A percentile compares a stretch with the other conserved stretches of the same genome.
Conservation (phyloP, 176 grass and related monocot genomes). For the Carex parvula region DNA sequence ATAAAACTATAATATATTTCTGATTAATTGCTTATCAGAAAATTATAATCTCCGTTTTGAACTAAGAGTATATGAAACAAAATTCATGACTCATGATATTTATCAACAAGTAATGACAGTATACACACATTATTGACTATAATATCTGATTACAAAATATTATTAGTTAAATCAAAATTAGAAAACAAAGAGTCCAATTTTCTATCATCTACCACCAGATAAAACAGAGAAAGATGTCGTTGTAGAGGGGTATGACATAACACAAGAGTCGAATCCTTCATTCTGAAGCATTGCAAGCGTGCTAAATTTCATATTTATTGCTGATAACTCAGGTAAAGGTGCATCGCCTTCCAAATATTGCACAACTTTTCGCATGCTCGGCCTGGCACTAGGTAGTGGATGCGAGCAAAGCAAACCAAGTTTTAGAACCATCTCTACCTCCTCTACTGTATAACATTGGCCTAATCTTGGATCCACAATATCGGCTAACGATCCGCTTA, state of each 20-base stretch:
- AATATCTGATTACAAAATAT: neutral
- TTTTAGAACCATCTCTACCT: conserved; percentile 30
- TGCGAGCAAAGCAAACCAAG: conserved; percentile 49
- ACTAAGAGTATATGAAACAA: too few species aligned
- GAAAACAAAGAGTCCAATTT: neutral
- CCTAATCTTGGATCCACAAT: conserved; percentile 30
- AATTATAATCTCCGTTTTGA: too few species aligned
- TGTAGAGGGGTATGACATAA: conserved; percentile 20
- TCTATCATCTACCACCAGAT: conserved; percentile 3
- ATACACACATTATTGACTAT: neutral
- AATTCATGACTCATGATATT: neutral
- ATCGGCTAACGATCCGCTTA: neutral
- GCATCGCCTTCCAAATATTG: conserved; percentile 31
- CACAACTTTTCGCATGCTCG: conserved; percentile 39
- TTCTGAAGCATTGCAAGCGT: neutral
- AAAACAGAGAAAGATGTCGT: conserved; percentile 16
- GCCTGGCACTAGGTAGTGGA: conserved; percentile 32
- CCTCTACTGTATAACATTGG: conserved; percentile 16
- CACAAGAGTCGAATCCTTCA: conserved; percentile 12
- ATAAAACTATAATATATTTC: neutral
- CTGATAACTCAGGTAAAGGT: conserved; percentile 30
- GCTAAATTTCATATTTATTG: neutral
- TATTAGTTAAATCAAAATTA: neutral
- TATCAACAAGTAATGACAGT: neutral
- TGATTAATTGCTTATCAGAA: neutral